Conservation (phyloP, 2,329 filamentous ascomycete genomes). For the Colletotrichum lini region DNA sequence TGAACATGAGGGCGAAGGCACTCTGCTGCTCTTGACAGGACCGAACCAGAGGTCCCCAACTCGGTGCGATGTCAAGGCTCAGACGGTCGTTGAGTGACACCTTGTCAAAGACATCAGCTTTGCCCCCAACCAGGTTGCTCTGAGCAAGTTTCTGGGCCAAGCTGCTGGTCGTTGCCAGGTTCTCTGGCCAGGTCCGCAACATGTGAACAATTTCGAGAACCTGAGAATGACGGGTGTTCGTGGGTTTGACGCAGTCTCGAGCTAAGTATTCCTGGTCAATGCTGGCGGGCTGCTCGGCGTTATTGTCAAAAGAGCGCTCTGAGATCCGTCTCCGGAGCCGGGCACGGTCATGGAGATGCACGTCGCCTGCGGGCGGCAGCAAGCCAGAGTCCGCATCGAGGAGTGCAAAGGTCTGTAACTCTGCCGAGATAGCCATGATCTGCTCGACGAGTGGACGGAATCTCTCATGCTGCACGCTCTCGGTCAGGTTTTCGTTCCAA, state of each 20-base stretch:
- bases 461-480: slow-evolving; percentile 56
- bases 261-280: slow-evolving; percentile 39
- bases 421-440: slow-evolving; percentile 51
- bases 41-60: slow-evolving; percentile 61
- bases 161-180: slow-evolving; percentile 35
- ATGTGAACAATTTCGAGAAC: slow-evolving; percentile 44
- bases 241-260: slow-evolving; percentile 41
- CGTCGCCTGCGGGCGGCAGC: slow-evolving; percentile 44
- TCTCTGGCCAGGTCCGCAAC: slow-evolving; percentile 42
- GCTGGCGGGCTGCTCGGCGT: background rate
- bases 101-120: slow-evolving; percentile 47
- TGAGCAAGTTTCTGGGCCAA: slow-evolving; percentile 39
- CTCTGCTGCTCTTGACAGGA: slow-evolving; percentile 51
- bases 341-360: slow-evolving; percentile 45
- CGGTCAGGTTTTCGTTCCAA: slow-evolving; percentile 52
- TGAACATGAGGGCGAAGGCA: slow-evolving; percentile 59
- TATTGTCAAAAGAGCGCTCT: slow-evolving; percentile 46
- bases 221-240: slow-evolving; percentile 35
- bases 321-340: slow-evolving; percentile 30
- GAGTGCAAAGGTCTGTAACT: slow-evolving; percentile 46
- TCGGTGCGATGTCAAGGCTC: slow-evolving; percentile 50
- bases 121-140: slow-evolving; percentile 55
- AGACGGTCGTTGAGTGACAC: slow-evolving; percentile 57
- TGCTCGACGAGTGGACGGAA: slow-evolving; percentile 48
- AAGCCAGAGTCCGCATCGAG: background rate